phyloP scores from a whole-genome alignment of 495 filamentous ascomycete genomes.

The Xeromyces bisporus region DNA sequence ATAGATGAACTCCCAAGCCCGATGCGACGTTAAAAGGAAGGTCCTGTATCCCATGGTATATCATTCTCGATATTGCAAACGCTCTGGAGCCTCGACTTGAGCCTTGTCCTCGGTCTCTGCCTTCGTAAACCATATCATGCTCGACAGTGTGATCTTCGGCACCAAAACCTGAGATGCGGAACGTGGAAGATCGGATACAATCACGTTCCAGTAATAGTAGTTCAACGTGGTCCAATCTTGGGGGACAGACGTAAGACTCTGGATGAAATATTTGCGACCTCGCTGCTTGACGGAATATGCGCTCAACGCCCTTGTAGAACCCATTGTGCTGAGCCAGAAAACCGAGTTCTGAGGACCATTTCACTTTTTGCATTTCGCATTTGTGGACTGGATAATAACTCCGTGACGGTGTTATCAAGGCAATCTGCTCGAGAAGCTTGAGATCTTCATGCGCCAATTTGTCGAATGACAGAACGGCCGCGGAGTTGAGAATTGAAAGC shows the following conservation, averaged over 20 bases:
- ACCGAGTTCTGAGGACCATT: conserved; percentile 27
- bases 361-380: conserved; percentile 30
- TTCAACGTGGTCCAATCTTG: conserved; percentile 2
- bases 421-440: conserved; percentile 25
- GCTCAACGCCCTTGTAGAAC: conserved; percentile 23
- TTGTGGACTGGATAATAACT: conserved; percentile 38
- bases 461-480: conserved; percentile 34
- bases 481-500: conserved; percentile 30
- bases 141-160: conserved; percentile 34
- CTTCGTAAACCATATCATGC: too few relatives aligned
- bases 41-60: too few relatives aligned
- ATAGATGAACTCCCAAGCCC: too few relatives aligned
- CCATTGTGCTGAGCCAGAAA: conserved; percentile 33
- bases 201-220: conserved; percentile 21
- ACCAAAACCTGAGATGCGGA: conserved; percentile 34
- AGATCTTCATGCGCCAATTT: conserved; percentile 22
- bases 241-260: not conserved
- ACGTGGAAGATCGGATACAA: conserved; percentile 28
- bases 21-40: too few relatives aligned
- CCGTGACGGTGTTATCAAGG: conserved; percentile 32
- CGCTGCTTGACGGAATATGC: conserved; percentile 28
- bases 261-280: conserved; percentile 8
- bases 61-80: too few relatives aligned
- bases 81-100: too few relatives aligned
- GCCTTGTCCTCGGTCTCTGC: too few relatives aligned